Conservation (phyloP, 257 asterid species). For the Capsicum chinense region DNA sequence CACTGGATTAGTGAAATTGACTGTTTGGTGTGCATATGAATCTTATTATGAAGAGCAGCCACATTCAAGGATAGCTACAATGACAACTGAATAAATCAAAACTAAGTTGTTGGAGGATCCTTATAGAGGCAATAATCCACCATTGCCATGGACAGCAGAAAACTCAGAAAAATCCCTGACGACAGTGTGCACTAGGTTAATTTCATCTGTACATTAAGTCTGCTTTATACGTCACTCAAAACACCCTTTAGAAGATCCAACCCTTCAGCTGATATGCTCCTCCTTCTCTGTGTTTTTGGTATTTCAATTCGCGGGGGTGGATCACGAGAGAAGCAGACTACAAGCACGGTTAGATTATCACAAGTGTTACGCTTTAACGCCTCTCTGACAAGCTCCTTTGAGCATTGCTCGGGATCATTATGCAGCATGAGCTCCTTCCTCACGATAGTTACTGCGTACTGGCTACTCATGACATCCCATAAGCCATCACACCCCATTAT, state of each 20-base stretch:
- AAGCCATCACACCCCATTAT: conserved; percentile 85
- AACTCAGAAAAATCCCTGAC: conserved; percentile 33
- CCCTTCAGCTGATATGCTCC: conserved; percentile 55
- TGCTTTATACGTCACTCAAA: conserved; percentile 38
- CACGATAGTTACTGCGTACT: conserved; percentile 74
- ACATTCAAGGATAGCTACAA: conserved; percentile 8
- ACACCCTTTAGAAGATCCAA: conserved; percentile 53
- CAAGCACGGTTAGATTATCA: conserved; percentile 47
- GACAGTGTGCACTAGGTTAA: background rate
- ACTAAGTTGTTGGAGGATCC: background rate
- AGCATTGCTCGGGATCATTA: conserved; percentile 74
- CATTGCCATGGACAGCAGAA: conserved; percentile 33
- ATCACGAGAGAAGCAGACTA: conserved; percentile 49
- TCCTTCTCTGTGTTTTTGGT: conserved; percentile 39
- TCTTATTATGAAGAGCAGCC: conserved; percentile 11
- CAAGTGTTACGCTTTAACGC: conserved; percentile 50
- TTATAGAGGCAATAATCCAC: background rate
- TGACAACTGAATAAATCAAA: conserved; percentile 13
- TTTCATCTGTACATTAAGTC: conserved; percentile 25
- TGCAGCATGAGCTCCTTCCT: conserved; percentile 78
- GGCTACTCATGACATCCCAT: conserved; percentile 96
- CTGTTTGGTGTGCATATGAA: background rate
- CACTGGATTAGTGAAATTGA: background rate
- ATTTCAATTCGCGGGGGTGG: conserved; percentile 50
- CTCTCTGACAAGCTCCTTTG: conserved; percentile 58